Percentiles rank a stretch among this genome's conserved stretches.
Conservation (phyloP, 2,329 filamentous ascomycete genomes). For the Cephalotrichum gorgonifer region DNA sequence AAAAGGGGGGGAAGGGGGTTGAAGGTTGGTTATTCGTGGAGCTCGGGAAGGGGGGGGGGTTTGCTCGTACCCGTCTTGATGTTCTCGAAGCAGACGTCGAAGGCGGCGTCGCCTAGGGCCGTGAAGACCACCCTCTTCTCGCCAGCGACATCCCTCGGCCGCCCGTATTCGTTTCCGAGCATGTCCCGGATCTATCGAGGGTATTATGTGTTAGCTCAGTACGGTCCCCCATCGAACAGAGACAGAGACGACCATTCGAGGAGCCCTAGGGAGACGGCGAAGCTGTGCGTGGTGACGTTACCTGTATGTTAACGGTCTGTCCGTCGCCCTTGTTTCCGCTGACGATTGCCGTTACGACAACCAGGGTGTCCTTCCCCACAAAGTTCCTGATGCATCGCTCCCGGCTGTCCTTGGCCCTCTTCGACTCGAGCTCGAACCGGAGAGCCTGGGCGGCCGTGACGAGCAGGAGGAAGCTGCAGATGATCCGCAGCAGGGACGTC, state of each 20-base stretch:
- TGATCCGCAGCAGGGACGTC: slow-evolving; percentile 43
- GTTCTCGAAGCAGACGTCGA: slow-evolving; percentile 97
- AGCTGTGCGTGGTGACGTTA: slow-evolving; percentile 37
- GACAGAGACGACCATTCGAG: too few species aligned
- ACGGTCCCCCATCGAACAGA: too few species aligned
- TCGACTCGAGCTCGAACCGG: slow-evolving; percentile 84
- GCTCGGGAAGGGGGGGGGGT: not conserved
- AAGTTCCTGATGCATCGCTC: slow-evolving; percentile 96
- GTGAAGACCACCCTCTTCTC: slow-evolving; percentile 93
- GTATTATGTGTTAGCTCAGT: not conserved
- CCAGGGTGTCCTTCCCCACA: slow-evolving; percentile 80
- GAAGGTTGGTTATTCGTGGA: not conserved
- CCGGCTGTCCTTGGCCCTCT: slow-evolving; percentile 46
- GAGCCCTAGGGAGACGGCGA: too few species aligned
- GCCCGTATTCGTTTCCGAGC: slow-evolving; percentile 90
- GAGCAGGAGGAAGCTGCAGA: slow-evolving; percentile 49
- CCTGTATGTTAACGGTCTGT: slow-evolving; percentile 88
- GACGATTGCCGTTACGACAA: slow-evolving; percentile 87
- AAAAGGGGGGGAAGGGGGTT: not conserved
- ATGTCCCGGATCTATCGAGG: slow-evolving; percentile 74
- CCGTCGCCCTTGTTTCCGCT: slow-evolving; percentile 84
- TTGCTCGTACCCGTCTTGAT: slow-evolving; percentile 53
- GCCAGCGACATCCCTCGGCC: slow-evolving; percentile 81
- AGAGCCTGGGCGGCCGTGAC: slow-evolving; percentile 54
- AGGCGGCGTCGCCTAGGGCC: slow-evolving; percentile 79